These are phyloP conservation scores for Neurospora tetraspora DNA, from an alignment of 495 filamentous ascomycete species.

Conservation along the genomic window DNA sequence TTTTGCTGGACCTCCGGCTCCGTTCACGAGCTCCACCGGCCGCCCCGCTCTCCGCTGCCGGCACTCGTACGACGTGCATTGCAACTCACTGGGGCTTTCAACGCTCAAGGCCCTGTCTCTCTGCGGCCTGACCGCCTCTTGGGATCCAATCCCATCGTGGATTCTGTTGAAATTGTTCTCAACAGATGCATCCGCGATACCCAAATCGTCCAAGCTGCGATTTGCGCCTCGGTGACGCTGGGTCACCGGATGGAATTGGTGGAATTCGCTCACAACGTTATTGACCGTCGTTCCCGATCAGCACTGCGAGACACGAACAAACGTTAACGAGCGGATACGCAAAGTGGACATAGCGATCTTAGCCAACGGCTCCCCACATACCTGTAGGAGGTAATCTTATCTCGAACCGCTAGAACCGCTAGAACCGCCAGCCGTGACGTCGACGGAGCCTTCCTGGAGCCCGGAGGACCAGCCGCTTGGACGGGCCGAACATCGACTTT, in stretches of 20 bases:
- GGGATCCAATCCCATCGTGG: background rate
- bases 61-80: background rate
- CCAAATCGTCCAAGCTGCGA: background rate
- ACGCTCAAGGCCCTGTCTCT: background rate
- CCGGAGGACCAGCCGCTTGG: background rate
- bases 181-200: background rate
- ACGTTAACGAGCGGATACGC: background rate
- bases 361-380: background rate
- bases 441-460: background rate
- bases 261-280: background rate
- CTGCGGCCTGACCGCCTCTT: background rate
- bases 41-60: background rate
- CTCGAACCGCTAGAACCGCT: background rate
- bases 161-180: background rate
- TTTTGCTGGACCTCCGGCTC: background rate
- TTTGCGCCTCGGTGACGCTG: background rate
- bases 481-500: background rate
- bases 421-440: background rate
- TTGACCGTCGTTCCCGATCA: background rate
- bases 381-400: background rate
- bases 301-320: background rate
- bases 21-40: background rate
- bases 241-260: background rate
- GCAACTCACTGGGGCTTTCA: background rate
- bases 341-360: background rate